Evolutionary conservation across 2,329 filamentous ascomycete genomes (phyloP).

Genomic region (Hypomyces rosellus): DNA sequence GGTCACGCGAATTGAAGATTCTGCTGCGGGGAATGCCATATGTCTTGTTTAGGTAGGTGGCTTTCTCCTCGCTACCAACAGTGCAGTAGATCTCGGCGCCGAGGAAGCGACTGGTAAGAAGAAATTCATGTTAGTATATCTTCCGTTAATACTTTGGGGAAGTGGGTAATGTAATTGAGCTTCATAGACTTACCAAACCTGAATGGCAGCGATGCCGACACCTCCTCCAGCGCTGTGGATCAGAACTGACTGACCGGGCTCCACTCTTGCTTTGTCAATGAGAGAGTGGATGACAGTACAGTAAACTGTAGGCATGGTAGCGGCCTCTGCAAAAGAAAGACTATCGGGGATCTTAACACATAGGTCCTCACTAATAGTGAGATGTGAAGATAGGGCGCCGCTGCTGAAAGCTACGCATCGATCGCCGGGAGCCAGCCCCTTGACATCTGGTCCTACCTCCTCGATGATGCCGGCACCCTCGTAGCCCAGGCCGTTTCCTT

Average conservation of each 20-base stretch:
- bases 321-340: not conserved
- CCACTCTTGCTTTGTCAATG: constrained; percentile 20
- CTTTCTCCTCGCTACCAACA: constrained; percentile 15
- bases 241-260: constrained; percentile 25
- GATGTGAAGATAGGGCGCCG: not conserved
- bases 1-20: constrained; percentile 23
- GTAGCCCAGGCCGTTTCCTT: constrained; percentile 12
- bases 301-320: constrained; percentile 17
- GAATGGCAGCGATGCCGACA: constrained; percentile 28
- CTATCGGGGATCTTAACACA: constrained; percentile 1
- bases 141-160: too few relatives aligned
- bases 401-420: not conserved
- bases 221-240: constrained; percentile 29
- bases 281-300: constrained; percentile 27
- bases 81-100: constrained; percentile 31
- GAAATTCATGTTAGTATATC: not conserved
- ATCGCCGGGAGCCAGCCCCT: constrained; percentile 1
- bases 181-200: constrained; percentile 13
- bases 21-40: constrained; percentile 12
- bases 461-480: constrained; percentile 24
- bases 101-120: not conserved
- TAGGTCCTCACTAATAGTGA: not conserved
- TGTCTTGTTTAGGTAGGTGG: constrained; percentile 18
- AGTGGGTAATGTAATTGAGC: too few relatives aligned
- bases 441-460: constrained; percentile 18